These are phyloP conservation scores for Aspergillus aculeatinus DNA, from an alignment of 2,329 filamentous ascomycete species.

Conservation along the genomic window DNA sequence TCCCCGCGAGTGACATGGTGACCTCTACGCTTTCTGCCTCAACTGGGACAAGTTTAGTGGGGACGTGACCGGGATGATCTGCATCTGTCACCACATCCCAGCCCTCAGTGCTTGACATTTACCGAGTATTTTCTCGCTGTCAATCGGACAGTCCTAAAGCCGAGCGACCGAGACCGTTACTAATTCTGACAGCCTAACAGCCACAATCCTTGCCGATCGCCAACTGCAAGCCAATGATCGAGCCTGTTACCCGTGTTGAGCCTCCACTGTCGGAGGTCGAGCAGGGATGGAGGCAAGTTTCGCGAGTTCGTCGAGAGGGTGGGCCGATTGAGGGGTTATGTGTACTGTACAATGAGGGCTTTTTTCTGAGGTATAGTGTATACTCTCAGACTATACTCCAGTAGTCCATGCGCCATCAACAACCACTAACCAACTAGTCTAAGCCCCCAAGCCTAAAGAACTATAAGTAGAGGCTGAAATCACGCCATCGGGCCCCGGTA, in stretches of 20 bases:
- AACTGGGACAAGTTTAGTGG: not conserved
- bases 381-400: not conserved
- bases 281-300: not conserved
- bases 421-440: no score
- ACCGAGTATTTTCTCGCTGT: not conserved
- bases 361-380: not conserved
- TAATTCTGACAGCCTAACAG: not conserved
- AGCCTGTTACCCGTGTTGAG: not conserved
- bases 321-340: no score
- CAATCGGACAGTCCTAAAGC: not conserved
- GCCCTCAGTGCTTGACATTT: not conserved
- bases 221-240: not conserved
- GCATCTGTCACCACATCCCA: not conserved
- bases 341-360: no score
- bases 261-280: not conserved
- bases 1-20: not conserved
- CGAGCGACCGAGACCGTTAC: not conserved
- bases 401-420: no score
- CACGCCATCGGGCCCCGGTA: not conserved
- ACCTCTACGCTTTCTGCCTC: not conserved
- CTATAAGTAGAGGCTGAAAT: not conserved
- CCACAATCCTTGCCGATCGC: not conserved
- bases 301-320: not conserved
- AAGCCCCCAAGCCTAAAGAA: no score
- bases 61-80: not conserved